Evolutionary conservation across 768 basidiomycete genomes (phyloP).

Genomic region (Mycena albidolilacea): DNA sequence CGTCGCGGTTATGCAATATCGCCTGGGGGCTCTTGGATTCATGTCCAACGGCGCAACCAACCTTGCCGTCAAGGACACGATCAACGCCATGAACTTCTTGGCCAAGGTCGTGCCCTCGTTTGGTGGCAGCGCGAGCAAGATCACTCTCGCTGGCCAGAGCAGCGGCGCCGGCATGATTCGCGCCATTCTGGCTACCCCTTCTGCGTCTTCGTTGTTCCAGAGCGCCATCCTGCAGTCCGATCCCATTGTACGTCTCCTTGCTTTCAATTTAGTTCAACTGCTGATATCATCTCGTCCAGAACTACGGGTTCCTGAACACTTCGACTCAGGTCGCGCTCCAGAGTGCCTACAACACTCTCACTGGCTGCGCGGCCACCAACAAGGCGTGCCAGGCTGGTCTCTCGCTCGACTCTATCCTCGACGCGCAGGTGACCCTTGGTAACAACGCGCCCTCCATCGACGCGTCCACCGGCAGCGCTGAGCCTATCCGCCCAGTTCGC

Average conservation of each 20-base stretch:
- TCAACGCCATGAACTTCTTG: conserved; percentile 77
- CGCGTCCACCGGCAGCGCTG: conserved; percentile 64
- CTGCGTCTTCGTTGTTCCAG: conserved; percentile 79
- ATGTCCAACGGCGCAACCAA: conserved; percentile 80
- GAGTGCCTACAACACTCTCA: conserved; percentile 62
- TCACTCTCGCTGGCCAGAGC: conserved; percentile 89
- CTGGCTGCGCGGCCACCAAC: conserved; percentile 63
- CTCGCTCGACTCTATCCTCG: conserved; percentile 66
- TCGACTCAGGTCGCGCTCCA: conserved; percentile 70
- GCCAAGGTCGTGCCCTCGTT: conserved; percentile 71
- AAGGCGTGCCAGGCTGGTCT: conserved; percentile 66
- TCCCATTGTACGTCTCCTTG: conserved; percentile 73
- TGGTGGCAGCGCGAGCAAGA: conserved; percentile 74
- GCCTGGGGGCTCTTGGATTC: conserved; percentile 85
- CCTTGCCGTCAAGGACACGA: conserved; percentile 77
- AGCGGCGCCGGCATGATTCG: conserved; percentile 85
- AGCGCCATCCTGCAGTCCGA: conserved; percentile 90
- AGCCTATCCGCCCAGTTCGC: conserved; percentile 77
- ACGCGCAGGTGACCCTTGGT: conserved; percentile 64
- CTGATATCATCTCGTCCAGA: conserved; percentile 53
- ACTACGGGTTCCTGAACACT: conserved; percentile 78
- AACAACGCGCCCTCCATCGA: conserved; percentile 60
- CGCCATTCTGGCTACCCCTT: conserved; percentile 80
- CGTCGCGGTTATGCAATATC: conserved; percentile 87
- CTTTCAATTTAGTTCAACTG: conserved; percentile 19